Evolutionary conservation across 176 grass and related monocot species (phyloP).

Genomic region (Puya raimondii): DNA sequence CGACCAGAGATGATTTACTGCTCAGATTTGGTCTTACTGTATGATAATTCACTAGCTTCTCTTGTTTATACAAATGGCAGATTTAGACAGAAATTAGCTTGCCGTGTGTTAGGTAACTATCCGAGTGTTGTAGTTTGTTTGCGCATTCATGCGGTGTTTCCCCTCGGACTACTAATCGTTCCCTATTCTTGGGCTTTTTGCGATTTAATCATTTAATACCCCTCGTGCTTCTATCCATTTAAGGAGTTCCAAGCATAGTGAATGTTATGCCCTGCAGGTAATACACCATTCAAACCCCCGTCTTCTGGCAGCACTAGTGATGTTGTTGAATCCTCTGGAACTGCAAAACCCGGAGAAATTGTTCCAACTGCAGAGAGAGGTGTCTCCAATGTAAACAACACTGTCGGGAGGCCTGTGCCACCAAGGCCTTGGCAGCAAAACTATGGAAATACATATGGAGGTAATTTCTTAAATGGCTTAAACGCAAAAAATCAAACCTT

Average conservation of each 20-base stretch:
- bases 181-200: neutral
- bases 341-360: conserved; percentile 70
- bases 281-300: conserved; percentile 58
- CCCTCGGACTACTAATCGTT: neutral
- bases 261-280: conserved; percentile 24
- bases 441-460: conserved; percentile 66
- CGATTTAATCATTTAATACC: neutral
- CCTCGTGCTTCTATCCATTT: neutral
- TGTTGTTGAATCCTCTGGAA: conserved; percentile 84
- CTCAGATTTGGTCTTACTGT: too few relatives aligned
- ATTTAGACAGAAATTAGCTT: too few relatives aligned
- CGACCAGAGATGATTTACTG: too few relatives aligned
- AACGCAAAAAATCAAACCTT: neutral
- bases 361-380: conserved; percentile 37
- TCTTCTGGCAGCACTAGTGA: conserved; percentile 75
- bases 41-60: too few relatives aligned
- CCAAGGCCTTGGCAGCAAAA: conserved; percentile 83
- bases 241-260: neutral
- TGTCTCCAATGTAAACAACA: conserved; percentile 20
- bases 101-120: too few relatives aligned
- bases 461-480: conserved; percentile 19
- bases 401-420: conserved; percentile 41
- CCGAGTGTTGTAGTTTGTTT: too few relatives aligned
- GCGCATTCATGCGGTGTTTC: too few relatives aligned
- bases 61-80: too few relatives aligned